Evolutionary conservation across 371 early-diverging fungal genomes (phyloP).

Genomic region (Quaeritorhiza haematococci): DNA sequence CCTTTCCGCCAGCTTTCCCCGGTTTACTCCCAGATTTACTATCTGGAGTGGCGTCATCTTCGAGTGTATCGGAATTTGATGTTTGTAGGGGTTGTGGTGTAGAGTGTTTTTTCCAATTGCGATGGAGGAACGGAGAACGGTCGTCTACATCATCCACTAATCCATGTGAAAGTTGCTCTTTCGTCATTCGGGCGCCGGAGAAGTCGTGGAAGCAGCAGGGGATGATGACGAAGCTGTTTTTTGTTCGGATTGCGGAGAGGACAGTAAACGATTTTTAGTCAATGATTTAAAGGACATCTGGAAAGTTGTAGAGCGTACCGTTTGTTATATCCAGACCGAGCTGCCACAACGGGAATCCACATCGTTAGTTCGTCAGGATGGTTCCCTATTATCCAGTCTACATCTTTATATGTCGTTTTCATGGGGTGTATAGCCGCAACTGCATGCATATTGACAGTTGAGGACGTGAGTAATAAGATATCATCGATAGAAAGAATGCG

Average conservation of each 20-base stretch:
- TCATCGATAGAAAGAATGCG: background rate
- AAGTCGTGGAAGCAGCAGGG: slow-evolving; percentile 80
- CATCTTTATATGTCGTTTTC: slow-evolving; percentile 37
- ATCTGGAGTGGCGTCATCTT: no score
- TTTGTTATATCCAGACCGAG: slow-evolving; percentile 8
- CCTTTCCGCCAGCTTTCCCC: no score
- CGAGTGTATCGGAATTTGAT: no score
- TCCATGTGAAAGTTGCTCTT: no score
- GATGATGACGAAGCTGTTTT: slow-evolving; percentile 65
- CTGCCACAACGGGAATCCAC: slow-evolving; percentile 50
- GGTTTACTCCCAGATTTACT: no score
- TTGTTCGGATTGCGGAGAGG: no score
- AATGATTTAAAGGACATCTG: background rate
- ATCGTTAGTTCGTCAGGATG: slow-evolving; percentile 88
- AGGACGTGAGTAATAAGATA: background rate
- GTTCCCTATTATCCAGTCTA: slow-evolving; percentile 84
- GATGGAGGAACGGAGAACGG: no score
- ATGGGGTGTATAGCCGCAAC: slow-evolving; percentile 8
- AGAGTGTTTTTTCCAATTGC: no score
- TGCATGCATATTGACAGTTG: no score
- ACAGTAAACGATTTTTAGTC: slow-evolving; percentile 28
- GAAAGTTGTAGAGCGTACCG: background rate
- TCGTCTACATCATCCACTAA: no score
- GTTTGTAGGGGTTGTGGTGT: no score
- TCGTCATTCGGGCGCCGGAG: slow-evolving; percentile 59